phyloP scores from a whole-genome alignment of 2,329 filamentous ascomycete species.

The Hymenoscyphus linearis region DNA sequence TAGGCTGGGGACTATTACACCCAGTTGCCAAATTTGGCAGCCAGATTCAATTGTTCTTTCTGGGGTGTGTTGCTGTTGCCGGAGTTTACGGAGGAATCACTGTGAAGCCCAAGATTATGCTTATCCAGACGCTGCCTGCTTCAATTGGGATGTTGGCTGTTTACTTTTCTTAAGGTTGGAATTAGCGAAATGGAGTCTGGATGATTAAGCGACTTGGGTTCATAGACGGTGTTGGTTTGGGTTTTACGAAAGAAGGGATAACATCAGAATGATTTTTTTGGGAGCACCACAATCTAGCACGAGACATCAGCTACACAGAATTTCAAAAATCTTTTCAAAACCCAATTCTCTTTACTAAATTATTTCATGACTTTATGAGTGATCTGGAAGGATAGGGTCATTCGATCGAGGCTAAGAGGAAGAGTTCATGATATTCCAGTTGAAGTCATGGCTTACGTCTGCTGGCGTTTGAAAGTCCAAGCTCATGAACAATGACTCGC shows the following conservation, averaged over 20 bases:
- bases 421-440: too few relatives aligned
- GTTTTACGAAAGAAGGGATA: background rate
- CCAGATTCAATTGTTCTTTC: constrained; percentile 45
- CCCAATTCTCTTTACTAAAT: too few relatives aligned
- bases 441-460: too few relatives aligned
- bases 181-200: background rate
- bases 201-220: background rate
- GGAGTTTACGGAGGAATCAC: constrained; percentile 42
- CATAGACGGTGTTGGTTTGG: background rate
- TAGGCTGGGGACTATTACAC: constrained; percentile 44
- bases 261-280: background rate
- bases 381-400: too few relatives aligned
- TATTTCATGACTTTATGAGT: too few relatives aligned
- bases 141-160: constrained; percentile 30
- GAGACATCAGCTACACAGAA: too few relatives aligned
- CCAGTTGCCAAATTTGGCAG: constrained; percentile 37
- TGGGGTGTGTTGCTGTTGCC: constrained; percentile 40
- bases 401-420: too few relatives aligned
- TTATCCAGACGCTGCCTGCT: constrained; percentile 39
- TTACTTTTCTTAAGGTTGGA: constrained; percentile 10
- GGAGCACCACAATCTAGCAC: too few relatives aligned
- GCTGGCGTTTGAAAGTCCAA: too few relatives aligned
- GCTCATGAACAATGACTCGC: too few relatives aligned
- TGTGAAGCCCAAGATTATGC: constrained; percentile 38
- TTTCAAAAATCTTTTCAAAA: too few relatives aligned